A percentile compares a stretch with the other conserved stretches of the same genome.
phyloP scores from a whole-genome alignment of 352 stramenopile genomes.

The Phytophthora pisi region DNA sequence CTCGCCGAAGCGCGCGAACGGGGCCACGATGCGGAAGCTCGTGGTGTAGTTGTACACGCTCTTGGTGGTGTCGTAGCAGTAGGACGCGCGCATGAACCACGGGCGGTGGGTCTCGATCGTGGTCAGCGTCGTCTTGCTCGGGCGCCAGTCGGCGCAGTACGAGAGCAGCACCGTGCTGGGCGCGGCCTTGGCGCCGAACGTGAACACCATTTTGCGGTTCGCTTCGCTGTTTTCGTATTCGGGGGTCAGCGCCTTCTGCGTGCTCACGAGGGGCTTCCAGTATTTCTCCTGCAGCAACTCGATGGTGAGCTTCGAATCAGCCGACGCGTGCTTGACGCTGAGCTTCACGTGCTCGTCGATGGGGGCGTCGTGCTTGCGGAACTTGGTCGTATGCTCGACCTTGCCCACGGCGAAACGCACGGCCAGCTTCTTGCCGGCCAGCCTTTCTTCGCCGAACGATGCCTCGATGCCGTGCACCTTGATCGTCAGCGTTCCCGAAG shows the following conservation, averaged over 20 bases:
- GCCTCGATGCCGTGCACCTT: slow-evolving; percentile 34
- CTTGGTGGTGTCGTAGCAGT: slow-evolving; percentile 79
- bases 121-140: slow-evolving; percentile 6
- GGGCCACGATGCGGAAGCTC: slow-evolving; percentile 64
- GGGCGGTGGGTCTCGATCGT: slow-evolving; percentile 37
- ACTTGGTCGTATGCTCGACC: slow-evolving; percentile 21
- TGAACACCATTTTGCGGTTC: slow-evolving; percentile 45
- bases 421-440: slow-evolving; percentile 20
- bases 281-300: slow-evolving; percentile 47
- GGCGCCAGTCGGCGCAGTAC: slow-evolving; percentile 32
- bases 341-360: slow-evolving; percentile 45
- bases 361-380: slow-evolving; percentile 20
- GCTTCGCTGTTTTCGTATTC: slow-evolving; percentile 36
- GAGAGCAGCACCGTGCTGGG: slow-evolving; percentile 35
- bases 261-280: slow-evolving; percentile 47
- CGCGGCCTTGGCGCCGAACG: slow-evolving; percentile 33
- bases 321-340: slow-evolving; percentile 26
- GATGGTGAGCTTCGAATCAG: slow-evolving; percentile 40
- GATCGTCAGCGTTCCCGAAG: slow-evolving; percentile 36
- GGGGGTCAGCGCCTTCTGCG: slow-evolving; percentile 26
- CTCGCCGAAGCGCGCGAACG: slow-evolving; percentile 65
- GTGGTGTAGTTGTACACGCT: slow-evolving; percentile 79
- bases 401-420: slow-evolving; percentile 30
- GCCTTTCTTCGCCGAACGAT: slow-evolving; percentile 28
- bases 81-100: slow-evolving; percentile 63